Evolutionary conservation across 129 eudicot species (phyloP).

Genomic region (Cynara cardunculus): DNA sequence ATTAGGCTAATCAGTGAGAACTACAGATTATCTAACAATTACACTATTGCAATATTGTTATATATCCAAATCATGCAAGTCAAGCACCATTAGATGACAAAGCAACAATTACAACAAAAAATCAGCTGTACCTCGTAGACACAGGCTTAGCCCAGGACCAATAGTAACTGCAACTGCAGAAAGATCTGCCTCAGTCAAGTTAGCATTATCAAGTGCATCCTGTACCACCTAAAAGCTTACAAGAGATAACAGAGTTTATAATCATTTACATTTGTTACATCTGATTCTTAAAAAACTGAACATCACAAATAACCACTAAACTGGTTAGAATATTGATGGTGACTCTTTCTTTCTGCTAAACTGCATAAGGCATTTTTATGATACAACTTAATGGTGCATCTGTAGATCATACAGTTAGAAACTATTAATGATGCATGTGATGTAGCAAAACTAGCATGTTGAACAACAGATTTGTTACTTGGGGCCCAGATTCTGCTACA

Average conservation of each 20-base stretch:
- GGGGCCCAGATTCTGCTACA: not conserved
- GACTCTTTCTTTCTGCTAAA: not conserved
- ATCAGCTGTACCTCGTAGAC: slow-evolving; percentile 66
- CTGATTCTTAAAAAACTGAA: not conserved
- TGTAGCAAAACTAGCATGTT: not conserved
- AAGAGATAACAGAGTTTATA: not conserved
- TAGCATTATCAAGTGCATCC: slow-evolving; percentile 90
- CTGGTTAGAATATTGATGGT: slow-evolving; percentile 6
- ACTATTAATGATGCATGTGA: not conserved
- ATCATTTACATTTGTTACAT: slow-evolving; percentile 5
- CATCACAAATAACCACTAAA: not conserved
- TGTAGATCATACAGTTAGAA: not conserved
- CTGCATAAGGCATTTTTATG: slow-evolving; percentile 1
- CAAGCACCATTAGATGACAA: not conserved
- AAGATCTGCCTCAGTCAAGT: slow-evolving; percentile 62
- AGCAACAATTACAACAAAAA: not conserved
- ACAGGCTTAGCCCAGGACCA: slow-evolving; percentile 96
- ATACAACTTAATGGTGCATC: not conserved
- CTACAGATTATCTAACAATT: not conserved
- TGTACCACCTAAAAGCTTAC: slow-evolving; percentile 67
- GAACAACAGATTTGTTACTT: not conserved
- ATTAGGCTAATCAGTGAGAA: not conserved
- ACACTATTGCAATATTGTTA: not conserved
- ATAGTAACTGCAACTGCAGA: slow-evolving; percentile 98
- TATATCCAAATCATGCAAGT: not conserved